These are phyloP conservation scores for Diutina mesorugosa DNA, from an alignment of 1,139 yeast species.

Conservation along the genomic window DNA sequence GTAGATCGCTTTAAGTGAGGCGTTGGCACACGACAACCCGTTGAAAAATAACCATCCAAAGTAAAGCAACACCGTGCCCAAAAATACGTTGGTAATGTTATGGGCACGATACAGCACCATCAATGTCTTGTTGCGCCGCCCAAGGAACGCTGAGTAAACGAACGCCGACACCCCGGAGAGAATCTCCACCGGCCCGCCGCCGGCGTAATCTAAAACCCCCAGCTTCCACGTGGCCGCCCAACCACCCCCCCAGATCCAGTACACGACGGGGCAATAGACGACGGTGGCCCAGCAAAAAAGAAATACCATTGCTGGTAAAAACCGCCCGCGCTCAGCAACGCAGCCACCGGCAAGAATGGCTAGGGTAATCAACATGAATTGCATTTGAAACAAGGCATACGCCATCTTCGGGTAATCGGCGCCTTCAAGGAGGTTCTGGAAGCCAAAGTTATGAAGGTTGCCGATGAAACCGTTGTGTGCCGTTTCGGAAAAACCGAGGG, in stretches of 20 bases:
- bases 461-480: constrained; percentile 83
- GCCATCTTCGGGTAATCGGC: constrained; percentile 67
- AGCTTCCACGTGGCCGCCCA: constrained; percentile 71
- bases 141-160: constrained; percentile 71
- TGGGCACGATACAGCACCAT: constrained; percentile 91
- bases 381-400: constrained; percentile 79
- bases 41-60: constrained; percentile 88
- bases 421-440: constrained; percentile 53
- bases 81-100: constrained; percentile 73
- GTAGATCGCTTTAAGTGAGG: constrained; percentile 56
- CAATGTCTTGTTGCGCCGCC: constrained; percentile 71
- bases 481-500: constrained; percentile 68
- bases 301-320: constrained; percentile 75
- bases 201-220: constrained; percentile 93
- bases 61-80: constrained; percentile 52
- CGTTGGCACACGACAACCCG: constrained; percentile 64
- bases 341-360: constrained; percentile 92
- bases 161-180: constrained; percentile 85
- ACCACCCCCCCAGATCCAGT: constrained; percentile 94
- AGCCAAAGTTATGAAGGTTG: constrained; percentile 69
- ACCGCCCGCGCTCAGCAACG: constrained; percentile 80
- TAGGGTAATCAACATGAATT: constrained; percentile 80
- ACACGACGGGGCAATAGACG: constrained; percentile 87
- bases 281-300: constrained; percentile 81
- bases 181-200: constrained; percentile 96